Conservation (phyloP, 345 rosid species). For the Bretschneidera sinensis region DNA sequence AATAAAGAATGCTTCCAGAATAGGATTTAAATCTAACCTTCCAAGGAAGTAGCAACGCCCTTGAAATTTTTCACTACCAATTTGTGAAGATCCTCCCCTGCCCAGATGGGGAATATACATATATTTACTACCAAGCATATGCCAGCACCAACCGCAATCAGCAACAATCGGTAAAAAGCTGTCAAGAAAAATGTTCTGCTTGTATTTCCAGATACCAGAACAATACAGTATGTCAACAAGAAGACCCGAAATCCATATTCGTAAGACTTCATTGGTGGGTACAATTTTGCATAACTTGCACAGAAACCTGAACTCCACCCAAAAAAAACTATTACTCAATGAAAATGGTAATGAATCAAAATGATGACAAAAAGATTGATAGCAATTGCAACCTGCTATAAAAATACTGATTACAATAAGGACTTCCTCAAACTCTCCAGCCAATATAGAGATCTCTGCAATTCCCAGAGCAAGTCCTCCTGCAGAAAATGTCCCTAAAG, state of each 20-base stretch:
- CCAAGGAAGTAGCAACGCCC: constrained; percentile 70
- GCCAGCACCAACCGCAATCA: constrained; percentile 66
- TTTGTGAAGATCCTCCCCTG: constrained; percentile 87
- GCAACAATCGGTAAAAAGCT: constrained; percentile 54
- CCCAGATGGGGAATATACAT: constrained; percentile 71
- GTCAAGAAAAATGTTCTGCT: constrained; percentile 43
- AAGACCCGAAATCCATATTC: constrained; percentile 87
- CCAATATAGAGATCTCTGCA: constrained; percentile 45
- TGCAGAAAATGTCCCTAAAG: constrained; percentile 80
- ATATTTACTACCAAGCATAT: constrained; percentile 54
- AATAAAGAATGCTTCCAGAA: too few species aligned
- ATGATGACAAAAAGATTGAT: neutral
- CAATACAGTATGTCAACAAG: constrained; percentile 84
- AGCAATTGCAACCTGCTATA: constrained; percentile 53
- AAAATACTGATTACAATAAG: constrained; percentile 56
- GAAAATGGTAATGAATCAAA: neutral
- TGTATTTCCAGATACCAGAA: constrained; percentile 68
- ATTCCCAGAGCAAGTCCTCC: constrained; percentile 77
- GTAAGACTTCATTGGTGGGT: constrained; percentile 69
- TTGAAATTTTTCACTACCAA: constrained; percentile 69
- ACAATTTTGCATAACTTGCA: constrained; percentile 60
- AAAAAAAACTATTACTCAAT: constrained; percentile 4
- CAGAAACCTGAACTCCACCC: constrained; percentile 40
- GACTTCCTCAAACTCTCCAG: constrained; percentile 44
- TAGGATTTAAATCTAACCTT: constrained; percentile 38